Evolutionary conservation across 179 eudicot species (phyloP), one percentile per base, ranked within the genome.

Genomic region (Beta corolliflora): DNA sequence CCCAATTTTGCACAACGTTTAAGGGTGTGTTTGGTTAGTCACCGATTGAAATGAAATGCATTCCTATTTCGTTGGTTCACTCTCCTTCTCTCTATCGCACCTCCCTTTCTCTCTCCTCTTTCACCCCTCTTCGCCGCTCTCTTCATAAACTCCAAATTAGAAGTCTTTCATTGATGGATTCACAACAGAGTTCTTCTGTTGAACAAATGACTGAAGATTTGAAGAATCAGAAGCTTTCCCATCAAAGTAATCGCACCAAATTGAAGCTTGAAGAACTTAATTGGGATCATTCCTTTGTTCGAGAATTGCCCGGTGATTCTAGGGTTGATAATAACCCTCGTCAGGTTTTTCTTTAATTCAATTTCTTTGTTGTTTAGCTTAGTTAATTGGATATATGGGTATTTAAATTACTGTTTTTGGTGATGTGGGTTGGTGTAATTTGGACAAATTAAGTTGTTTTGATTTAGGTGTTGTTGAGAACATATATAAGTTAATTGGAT

Each of bases 241-340:
- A 54, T 44, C 9, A 73, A 12, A 64, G 41, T 21, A 75, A 69
- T 46, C 85, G 58, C 76, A 82, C 73, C 31, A 82, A 77, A 54
- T 86, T 88, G 90, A 91, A 81, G 72, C 93, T 96, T n/a, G 97
- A 96, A 67, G 92, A 93, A 48, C 88, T 96, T 23, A 93, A 88
- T 71, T 94, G 99, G 99, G 98, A 96, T 83, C 82, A 96, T 72
- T 94, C 99, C 1, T 95, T 96, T 82, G 94, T 96, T 73, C 89
- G 97, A 0, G 95, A 94, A 80, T 87, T 96, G 78, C 99, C 99
- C 9, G 93, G 89, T 12, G 99, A 96, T 91, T 84, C 97, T 18
- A 87, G 91, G 54, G 77, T 87, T 6, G 89, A 91, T 85, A 86
- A 83, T 79, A 86, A 91, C 16, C 98, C 99, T 2, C 92, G 99